Evolutionary conservation across 2,329 filamentous ascomycete genomes (phyloP).

Genomic region (Onygenales sp.): DNA sequence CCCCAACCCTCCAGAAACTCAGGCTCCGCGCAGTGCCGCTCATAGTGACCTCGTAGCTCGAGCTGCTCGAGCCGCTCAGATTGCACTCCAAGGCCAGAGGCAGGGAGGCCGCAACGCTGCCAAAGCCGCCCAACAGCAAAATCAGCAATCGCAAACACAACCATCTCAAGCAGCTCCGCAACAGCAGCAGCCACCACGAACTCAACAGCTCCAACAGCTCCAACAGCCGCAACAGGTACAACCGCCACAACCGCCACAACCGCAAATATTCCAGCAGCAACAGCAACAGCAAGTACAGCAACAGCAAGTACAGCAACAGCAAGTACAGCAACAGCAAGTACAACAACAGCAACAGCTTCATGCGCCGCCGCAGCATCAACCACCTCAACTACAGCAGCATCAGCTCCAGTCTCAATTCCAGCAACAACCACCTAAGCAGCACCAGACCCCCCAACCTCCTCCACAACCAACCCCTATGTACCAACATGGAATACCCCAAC

Average conservation of each 20-base stretch:
- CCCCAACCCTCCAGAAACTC: constrained; percentile 25
- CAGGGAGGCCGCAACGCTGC: constrained; percentile 8
- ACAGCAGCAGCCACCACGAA: constrained; percentile 18
- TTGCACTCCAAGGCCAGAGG: constrained; percentile 36
- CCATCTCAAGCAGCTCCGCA: constrained; percentile 25
- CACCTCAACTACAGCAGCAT: constrained; percentile 5
- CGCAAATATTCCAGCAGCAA: constrained; percentile 12
- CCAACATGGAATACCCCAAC: background rate
- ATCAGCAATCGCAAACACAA: background rate
- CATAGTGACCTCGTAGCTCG: constrained; percentile 38
- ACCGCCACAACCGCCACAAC: constrained; percentile 16
- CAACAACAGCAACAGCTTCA: constrained; percentile 10
- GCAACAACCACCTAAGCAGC: background rate
- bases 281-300: constrained; percentile 2
- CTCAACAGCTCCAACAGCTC: constrained; percentile 25
- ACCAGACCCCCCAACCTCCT: constrained; percentile 1
- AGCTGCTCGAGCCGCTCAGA: constrained; percentile 39
- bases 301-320: background rate
- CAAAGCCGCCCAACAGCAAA: background rate
- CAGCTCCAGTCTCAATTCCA: constrained; percentile 21
- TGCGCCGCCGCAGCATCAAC: constrained; percentile 2
- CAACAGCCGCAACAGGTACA: constrained; percentile 23
- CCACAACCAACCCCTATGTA: background rate
- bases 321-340: constrained; percentile 12
- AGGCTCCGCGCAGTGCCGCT: constrained; percentile 26